Evolutionary conservation across 108 stramenopile species (phyloP).

Genomic region (Hondaea fermentalgiana): DNA sequence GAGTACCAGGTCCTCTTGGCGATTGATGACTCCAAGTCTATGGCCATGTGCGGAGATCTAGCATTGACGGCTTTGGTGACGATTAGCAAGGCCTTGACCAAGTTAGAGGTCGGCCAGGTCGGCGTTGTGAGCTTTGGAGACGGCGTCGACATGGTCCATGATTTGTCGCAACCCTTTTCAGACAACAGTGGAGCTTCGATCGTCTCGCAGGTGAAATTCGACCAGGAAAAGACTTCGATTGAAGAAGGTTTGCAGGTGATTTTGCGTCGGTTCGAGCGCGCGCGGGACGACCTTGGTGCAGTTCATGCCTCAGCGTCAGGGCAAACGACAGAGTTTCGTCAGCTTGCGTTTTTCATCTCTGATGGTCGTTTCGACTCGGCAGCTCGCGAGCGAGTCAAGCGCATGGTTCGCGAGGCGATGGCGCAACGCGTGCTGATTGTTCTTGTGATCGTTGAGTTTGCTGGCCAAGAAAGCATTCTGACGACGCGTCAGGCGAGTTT

Average conservation of each 20-base stretch:
- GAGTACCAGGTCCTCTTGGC: conserved; percentile 87
- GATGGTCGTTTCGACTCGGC: conserved; percentile 91
- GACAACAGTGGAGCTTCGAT: conserved; percentile 72
- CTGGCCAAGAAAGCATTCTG: conserved; percentile 77
- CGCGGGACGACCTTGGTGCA: neutral
- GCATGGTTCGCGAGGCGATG: conserved; percentile 76
- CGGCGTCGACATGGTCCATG: conserved; percentile 76
- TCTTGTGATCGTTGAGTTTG: conserved; percentile 82
- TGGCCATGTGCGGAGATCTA: conserved; percentile 79
- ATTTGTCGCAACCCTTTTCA: conserved; percentile 74
- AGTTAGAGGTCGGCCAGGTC: conserved; percentile 87
- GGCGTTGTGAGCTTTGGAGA: conserved; percentile 85
- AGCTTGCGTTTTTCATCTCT: neutral
- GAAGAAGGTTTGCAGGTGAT: conserved; percentile 75
- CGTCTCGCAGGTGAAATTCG: conserved; percentile 70
- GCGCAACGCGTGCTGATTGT: conserved; percentile 81
- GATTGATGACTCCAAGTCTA: conserved; percentile 92
- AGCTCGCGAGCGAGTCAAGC: conserved; percentile 63
- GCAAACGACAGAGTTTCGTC: neutral
- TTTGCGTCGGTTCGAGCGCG: conserved; percentile 55
- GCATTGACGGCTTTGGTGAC: conserved; percentile 85
- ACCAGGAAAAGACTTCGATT: conserved; percentile 74
- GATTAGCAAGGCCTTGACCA: conserved; percentile 76
- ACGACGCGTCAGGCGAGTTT: conserved; percentile 86
- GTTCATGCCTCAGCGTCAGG: neutral